phyloP scores from a whole-genome alignment of 192 early-diverging fungal genomes.

The Mortierella claussenii region DNA sequence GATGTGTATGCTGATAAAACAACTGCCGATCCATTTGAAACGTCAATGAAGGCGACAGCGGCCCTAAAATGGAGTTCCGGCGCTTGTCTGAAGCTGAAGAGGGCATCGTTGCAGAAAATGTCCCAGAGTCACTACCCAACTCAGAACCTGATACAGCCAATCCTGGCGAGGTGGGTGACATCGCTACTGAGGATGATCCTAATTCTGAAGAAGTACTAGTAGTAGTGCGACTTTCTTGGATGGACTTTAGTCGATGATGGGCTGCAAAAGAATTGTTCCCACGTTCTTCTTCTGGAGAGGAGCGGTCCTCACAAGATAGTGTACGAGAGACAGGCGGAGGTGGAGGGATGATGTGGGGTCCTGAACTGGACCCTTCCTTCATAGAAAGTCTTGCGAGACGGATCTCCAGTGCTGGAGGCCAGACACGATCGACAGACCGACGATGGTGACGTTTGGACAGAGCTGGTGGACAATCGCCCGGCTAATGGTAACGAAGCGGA shows the following conservation, averaged over 20 bases:
- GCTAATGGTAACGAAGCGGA: neutral
- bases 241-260: neutral
- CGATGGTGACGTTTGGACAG: conserved; percentile 26
- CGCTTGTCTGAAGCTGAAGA: neutral
- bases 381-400: conserved; percentile 28
- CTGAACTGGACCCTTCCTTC: conserved; percentile 13
- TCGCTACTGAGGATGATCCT: neutral
- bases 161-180: no score
- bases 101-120: no score
- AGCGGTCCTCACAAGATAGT: neutral
- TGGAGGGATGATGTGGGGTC: conserved; percentile 28
- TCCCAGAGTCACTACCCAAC: no score
- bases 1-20: neutral
- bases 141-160: neutral
- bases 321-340: conserved; percentile 16
- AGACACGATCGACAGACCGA: conserved; percentile 36
- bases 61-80: conserved; percentile 7
- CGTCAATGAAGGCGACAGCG: neutral
- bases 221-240: conserved; percentile 5
- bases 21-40: conserved; percentile 17
- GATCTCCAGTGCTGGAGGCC: conserved; percentile 49
- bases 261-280: neutral
- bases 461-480: conserved; percentile 5
- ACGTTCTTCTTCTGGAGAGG: no score
- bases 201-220: neutral